Percentiles rank a stretch among this genome's conserved stretches.
These are phyloP conservation scores for Colletotrichum cordylinicola DNA, from an alignment of 2,329 filamentous ascomycete species.

Conservation along the genomic window DNA sequence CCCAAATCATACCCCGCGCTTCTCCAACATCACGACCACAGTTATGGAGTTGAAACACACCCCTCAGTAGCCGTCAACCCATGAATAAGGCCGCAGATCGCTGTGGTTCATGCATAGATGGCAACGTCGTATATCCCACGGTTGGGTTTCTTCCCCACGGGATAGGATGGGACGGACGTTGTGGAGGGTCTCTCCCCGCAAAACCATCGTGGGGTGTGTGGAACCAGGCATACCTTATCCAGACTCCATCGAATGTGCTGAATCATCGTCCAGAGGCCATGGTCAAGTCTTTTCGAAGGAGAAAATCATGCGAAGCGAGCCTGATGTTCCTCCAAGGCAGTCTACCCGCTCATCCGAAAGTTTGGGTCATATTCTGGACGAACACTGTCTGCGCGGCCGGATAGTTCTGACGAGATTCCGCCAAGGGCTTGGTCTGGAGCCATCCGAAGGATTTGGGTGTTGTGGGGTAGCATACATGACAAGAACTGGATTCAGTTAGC, in stretches of 20 bases:
- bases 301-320: neutral
- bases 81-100: neutral
- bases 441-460: neutral
- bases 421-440: neutral
- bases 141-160: neutral
- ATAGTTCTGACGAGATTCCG: neutral
- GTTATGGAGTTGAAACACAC: neutral
- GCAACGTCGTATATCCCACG: neutral
- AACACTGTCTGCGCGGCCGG: neutral
- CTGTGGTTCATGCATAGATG: neutral
- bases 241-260: neutral
- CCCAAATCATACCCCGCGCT: neutral
- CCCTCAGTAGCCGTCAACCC: neutral
- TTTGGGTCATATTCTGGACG: neutral
- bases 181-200: neutral
- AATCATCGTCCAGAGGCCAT: neutral
- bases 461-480: neutral
- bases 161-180: neutral
- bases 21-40: neutral
- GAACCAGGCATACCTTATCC: constrained; percentile 1
- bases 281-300: neutral
- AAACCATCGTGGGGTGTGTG: neutral
- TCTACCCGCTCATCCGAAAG: neutral
- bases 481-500: neutral
- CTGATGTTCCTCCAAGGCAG: neutral